These are phyloP conservation scores for Cercis canadensis DNA, from an alignment of 306 rosid genomes.

Conservation along the genomic window DNA sequence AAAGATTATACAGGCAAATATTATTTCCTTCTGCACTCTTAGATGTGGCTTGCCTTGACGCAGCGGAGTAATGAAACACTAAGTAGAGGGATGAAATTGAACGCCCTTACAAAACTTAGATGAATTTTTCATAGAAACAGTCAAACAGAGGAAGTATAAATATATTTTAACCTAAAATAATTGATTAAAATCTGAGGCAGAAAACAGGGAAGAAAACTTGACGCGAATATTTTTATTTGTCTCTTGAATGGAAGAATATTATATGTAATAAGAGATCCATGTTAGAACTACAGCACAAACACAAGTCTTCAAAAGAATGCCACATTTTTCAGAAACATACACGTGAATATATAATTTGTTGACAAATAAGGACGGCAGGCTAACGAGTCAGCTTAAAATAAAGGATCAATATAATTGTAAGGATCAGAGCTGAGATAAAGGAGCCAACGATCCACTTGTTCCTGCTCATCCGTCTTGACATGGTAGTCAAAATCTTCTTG, in stretches of 20 bases:
- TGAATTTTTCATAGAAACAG: not conserved
- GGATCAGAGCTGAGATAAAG: constrained; percentile 47
- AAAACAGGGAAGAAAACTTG: not conserved
- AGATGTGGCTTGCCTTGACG: not conserved
- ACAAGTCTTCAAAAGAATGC: constrained; percentile 14
- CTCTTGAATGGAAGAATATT: constrained; percentile 11
- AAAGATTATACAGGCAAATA: not conserved
- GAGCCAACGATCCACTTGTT: constrained; percentile 65
- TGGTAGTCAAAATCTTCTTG: constrained; percentile 59
- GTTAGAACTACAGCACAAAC: constrained; percentile 12
- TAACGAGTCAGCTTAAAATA: constrained; percentile 53
- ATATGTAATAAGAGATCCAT: constrained; percentile 1
- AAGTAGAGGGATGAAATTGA: too few species aligned
- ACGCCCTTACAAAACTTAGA: too few species aligned
- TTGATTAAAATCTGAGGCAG: not conserved
- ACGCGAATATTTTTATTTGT: not conserved
- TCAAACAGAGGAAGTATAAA: not conserved
- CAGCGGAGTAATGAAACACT: too few species aligned
- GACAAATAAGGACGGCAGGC: constrained; percentile 25
- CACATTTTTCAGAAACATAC: constrained; percentile 13
- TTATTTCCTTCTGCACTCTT: not conserved
- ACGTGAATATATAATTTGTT: not conserved
- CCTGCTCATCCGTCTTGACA: constrained; percentile 68
- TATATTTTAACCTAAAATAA: too few species aligned
- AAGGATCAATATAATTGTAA: constrained; percentile 57